phyloP scores from a whole-genome alignment of 2,329 filamentous ascomycete species.

The Neofusicoccum sp. region DNA sequence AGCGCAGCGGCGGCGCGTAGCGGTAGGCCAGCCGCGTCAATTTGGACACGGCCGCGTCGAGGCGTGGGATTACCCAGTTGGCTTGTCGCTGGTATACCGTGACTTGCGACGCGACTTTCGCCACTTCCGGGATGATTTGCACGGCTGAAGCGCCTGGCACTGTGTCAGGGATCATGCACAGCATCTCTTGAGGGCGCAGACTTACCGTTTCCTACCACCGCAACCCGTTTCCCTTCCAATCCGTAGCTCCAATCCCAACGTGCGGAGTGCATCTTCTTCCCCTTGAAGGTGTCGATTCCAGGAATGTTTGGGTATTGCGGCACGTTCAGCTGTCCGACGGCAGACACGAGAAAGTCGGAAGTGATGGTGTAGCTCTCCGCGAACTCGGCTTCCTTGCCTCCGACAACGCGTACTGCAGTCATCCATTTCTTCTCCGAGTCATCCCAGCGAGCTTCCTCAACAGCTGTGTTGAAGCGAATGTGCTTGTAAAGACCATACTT shows the following conservation, averaged over 20 bases:
- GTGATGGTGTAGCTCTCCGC: slow-evolving; percentile 55
- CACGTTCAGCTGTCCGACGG: slow-evolving; percentile 61
- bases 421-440: slow-evolving; percentile 56
- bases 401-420: slow-evolving; percentile 51
- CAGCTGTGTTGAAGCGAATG: slow-evolving; percentile 60
- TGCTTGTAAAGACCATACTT: slow-evolving; percentile 59
- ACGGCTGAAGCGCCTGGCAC: slow-evolving; percentile 53
- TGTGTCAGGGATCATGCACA: slow-evolving; percentile 30
- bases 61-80: slow-evolving; percentile 61
- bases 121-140: slow-evolving; percentile 62
- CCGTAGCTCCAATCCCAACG: slow-evolving; percentile 64
- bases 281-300: slow-evolving; percentile 52
- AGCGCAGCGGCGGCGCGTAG: slow-evolving; percentile 55
- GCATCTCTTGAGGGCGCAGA: background rate
- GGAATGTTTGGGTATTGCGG: slow-evolving; percentile 54
- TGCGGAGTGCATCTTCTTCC: slow-evolving; percentile 60
- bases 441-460: slow-evolving; percentile 59
- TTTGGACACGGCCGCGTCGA: slow-evolving; percentile 50
- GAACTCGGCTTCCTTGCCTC: slow-evolving; percentile 60
- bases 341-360: slow-evolving; percentile 60
- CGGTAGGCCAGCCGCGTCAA: slow-evolving; percentile 48
- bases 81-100: slow-evolving; percentile 61
- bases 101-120: slow-evolving; percentile 52
- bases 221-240: slow-evolving; percentile 57
- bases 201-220: slow-evolving; percentile 59